phyloP scores from a whole-genome alignment of 2,329 filamentous ascomycete genomes.

The Ciborinia camelliae region DNA sequence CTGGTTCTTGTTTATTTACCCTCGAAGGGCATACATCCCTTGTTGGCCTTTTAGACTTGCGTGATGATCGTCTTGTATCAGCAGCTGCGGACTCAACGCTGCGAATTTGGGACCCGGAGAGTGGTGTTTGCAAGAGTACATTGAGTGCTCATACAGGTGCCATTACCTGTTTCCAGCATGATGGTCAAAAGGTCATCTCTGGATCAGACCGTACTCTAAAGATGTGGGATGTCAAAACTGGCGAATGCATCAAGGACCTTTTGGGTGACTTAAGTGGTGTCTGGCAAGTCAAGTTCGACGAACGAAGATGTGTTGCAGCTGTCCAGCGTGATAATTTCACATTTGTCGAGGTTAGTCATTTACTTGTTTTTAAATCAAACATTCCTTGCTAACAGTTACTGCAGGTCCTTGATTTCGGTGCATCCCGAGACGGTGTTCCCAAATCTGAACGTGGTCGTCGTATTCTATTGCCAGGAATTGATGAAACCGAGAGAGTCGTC shows the following conservation, averaged over 20 bases:
- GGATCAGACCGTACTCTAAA: conserved; percentile 94
- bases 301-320: conserved; percentile 89
- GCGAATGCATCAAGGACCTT: conserved; percentile 88
- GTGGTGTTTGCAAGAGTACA: conserved; percentile 82
- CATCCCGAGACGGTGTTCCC: conserved; percentile 80
- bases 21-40: conserved; percentile 90
- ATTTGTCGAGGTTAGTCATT: conserved; percentile 79
- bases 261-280: conserved; percentile 93
- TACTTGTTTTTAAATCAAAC: neutral
- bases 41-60: conserved; percentile 86
- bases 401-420: conserved; percentile 95
- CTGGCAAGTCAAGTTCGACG: conserved; percentile 98
- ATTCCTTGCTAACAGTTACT: conserved; percentile 36
- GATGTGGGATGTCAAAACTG: conserved; percentile 95
- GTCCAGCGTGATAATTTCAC: conserved; percentile 91
- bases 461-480: conserved; percentile 48
- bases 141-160: conserved; percentile 92
- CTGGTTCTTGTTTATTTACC: conserved; percentile 79
- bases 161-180: conserved; percentile 98
- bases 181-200: conserved; percentile 93
- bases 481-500: conserved; percentile 22
- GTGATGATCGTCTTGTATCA: conserved; percentile 85
- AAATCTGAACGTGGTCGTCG: conserved; percentile 74
- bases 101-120: conserved; percentile 95
- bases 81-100: conserved; percentile 94